A percentile compares a stretch with the other conserved stretches of the same genome.
These are phyloP conservation scores for Mycogone perniciosa DNA, from an alignment of 2,329 filamentous ascomycete species.

Conservation along the genomic window DNA sequence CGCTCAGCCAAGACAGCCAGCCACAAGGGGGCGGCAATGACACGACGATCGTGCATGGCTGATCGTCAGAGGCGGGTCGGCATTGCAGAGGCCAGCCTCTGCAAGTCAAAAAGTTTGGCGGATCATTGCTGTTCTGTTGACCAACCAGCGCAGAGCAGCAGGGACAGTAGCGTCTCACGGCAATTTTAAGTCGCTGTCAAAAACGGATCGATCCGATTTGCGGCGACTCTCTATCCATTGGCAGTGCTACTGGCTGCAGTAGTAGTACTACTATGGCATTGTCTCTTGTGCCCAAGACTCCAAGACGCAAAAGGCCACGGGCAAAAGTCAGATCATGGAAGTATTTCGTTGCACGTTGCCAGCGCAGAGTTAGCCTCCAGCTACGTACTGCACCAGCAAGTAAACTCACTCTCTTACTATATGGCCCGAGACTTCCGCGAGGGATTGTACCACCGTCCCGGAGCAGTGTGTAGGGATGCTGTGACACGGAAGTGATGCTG, in stretches of 20 bases:
- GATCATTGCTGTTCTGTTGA: slow-evolving; percentile 5
- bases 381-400: too few relatives aligned
- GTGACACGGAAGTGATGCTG: too few relatives aligned
- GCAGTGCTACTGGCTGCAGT: too few relatives aligned
- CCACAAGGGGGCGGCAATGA: background rate
- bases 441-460: too few relatives aligned
- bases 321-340: too few relatives aligned
- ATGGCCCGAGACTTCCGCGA: too few relatives aligned
- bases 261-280: background rate
- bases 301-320: background rate
- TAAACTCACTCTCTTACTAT: too few relatives aligned
- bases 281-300: background rate
- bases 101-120: slow-evolving; percentile 9
- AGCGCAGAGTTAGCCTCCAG: too few relatives aligned
- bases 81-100: slow-evolving; percentile 6
- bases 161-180: slow-evolving; percentile 13
- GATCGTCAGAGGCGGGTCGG: slow-evolving; percentile 9
- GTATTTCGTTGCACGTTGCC: too few relatives aligned
- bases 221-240: too few relatives aligned
- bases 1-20: background rate
- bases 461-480: too few relatives aligned
- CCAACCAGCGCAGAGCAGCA: slow-evolving; percentile 9
- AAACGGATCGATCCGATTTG: slow-evolving; percentile 11
- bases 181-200: slow-evolving; percentile 12
- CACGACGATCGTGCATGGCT: slow-evolving; percentile 3